These are phyloP conservation scores for Botryosphaeria dothidea DNA, from an alignment of 2,329 filamentous ascomycete genomes.

Conservation along the genomic window DNA sequence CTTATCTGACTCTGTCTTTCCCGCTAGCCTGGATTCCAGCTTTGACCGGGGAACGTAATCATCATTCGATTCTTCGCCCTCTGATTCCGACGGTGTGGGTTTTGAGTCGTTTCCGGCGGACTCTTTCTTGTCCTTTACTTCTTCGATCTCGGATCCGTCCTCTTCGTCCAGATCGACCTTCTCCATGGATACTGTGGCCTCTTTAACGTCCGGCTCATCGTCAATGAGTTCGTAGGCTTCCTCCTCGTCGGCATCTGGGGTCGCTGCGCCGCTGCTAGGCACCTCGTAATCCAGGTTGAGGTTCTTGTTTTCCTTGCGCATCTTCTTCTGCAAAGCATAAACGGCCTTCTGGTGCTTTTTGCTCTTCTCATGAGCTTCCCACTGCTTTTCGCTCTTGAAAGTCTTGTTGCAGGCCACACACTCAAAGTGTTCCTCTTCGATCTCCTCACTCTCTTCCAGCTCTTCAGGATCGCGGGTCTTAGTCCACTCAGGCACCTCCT, in stretches of 20 bases:
- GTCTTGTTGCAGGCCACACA: constrained; percentile 65
- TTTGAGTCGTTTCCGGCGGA: neutral
- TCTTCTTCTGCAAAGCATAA: constrained; percentile 75
- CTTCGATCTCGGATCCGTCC: constrained; percentile 39
- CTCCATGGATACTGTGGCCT: constrained; percentile 8
- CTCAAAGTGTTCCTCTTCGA: constrained; percentile 56
- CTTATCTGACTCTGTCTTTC: constrained; percentile 12
- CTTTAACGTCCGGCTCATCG: constrained; percentile 17
- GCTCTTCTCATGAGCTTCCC: constrained; percentile 88
- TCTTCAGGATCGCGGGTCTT: constrained; percentile 58
- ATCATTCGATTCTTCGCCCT: constrained; percentile 22
- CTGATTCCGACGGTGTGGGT: constrained; percentile 16
- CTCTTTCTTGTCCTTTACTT: neutral
- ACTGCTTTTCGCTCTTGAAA: constrained; percentile 91
- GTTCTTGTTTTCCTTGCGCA: constrained; percentile 75
- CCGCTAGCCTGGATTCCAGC: constrained; percentile 36
- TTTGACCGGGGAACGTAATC: constrained; percentile 39
- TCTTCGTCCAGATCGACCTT: constrained; percentile 31
- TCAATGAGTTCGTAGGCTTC: constrained; percentile 24
- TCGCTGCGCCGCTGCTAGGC: constrained; percentile 32
- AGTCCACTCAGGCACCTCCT: constrained; percentile 74
- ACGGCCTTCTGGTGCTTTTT: constrained; percentile 93
- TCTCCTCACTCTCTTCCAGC: constrained; percentile 51
- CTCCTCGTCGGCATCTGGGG: constrained; percentile 33
- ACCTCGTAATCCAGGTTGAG: constrained; percentile 48